phyloP scores from a whole-genome alignment of 176 grass and related monocot genomes.

The Oryza officinalis region DNA sequence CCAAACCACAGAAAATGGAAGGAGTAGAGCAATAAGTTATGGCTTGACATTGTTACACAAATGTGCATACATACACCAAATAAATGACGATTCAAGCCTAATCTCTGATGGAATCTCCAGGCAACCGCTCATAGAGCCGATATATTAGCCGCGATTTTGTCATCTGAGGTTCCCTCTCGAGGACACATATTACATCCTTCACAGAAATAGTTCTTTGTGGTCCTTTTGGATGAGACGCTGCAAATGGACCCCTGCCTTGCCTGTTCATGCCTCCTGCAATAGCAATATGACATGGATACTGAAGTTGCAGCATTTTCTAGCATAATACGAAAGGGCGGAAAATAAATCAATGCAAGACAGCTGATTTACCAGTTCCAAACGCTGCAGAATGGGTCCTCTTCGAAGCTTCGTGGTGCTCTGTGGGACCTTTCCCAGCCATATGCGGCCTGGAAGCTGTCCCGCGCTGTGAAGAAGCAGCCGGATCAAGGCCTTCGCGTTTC shows the following conservation, averaged over 20 bases:
- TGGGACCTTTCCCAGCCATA: conserved; percentile 42
- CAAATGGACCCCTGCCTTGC: conserved; percentile 33
- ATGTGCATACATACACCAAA: neutral
- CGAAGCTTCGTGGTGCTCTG: conserved; percentile 66
- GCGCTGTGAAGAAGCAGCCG: conserved; percentile 27
- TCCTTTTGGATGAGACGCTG: conserved; percentile 32
- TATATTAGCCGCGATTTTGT: conserved; percentile 79
- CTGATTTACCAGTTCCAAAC: conserved; percentile 48
- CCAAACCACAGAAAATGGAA: conserved; percentile 2
- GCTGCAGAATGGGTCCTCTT: conserved; percentile 56
- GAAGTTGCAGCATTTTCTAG: neutral
- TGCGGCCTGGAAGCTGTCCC: conserved; percentile 28
- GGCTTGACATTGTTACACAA: neutral
- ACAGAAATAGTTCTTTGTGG: conserved; percentile 61
- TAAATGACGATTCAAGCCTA: conserved; percentile 11
- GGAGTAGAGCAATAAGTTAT: neutral
- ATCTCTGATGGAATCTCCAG: conserved; percentile 32
- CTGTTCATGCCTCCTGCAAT: conserved; percentile 56
- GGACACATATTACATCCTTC: conserved; percentile 77
- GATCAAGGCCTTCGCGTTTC: conserved; percentile 67
- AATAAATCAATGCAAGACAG: neutral
- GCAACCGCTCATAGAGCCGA: conserved; percentile 56
- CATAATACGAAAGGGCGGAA: neutral
- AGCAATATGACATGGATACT: neutral
- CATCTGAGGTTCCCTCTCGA: conserved; percentile 90